Evolutionary conservation across 2,329 filamentous ascomycete species (phyloP).

Genomic region (Hymenoscyphus repandus): DNA sequence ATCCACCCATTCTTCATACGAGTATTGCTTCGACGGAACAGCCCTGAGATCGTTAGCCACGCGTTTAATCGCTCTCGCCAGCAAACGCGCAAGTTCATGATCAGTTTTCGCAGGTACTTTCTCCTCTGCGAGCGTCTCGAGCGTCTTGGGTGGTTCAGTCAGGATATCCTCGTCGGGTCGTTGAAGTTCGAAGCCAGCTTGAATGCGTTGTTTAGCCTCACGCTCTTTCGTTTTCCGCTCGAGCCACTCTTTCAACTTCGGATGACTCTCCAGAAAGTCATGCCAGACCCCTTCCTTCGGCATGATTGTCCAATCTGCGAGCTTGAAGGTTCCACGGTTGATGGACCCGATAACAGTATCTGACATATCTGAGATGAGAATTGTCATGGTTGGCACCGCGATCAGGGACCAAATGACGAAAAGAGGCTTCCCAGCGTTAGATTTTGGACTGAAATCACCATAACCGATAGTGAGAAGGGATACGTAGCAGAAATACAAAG

Average conservation of each 20-base stretch:
- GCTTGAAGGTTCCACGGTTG: slow-evolving; percentile 53
- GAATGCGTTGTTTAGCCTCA: slow-evolving; percentile 39
- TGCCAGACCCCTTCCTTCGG: slow-evolving; percentile 55
- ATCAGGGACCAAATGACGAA: slow-evolving; percentile 67
- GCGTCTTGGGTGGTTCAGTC: slow-evolving; percentile 1
- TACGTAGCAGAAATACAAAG: slow-evolving; percentile 66
- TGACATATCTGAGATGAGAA: slow-evolving; percentile 58
- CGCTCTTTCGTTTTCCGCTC: slow-evolving; percentile 34
- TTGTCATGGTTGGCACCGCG: slow-evolving; percentile 66
- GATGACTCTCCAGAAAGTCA: slow-evolving; percentile 43
- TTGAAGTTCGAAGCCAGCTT: slow-evolving; percentile 28
- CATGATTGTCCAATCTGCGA: slow-evolving; percentile 62
- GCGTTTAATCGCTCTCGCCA: slow-evolving; percentile 51
- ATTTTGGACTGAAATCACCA: slow-evolving; percentile 58
- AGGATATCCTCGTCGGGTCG: slow-evolving; percentile 29
- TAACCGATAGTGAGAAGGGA: slow-evolving; percentile 66
- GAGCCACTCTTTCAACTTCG: slow-evolving; percentile 37
- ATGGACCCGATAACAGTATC: slow-evolving; percentile 59
- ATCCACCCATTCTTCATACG: slow-evolving; percentile 64
- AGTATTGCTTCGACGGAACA: slow-evolving; percentile 46
- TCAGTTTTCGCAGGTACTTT: slow-evolving; percentile 30
- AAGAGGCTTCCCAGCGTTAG: slow-evolving; percentile 61
- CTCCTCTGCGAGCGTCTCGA: slow-evolving; percentile 39
- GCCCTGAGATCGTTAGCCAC: slow-evolving; percentile 48
- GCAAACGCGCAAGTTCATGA: slow-evolving; percentile 46